Base-by-base conservation (phyloP, 176 grass and related monocot genomes). In the Carex cristatella region DNA sequence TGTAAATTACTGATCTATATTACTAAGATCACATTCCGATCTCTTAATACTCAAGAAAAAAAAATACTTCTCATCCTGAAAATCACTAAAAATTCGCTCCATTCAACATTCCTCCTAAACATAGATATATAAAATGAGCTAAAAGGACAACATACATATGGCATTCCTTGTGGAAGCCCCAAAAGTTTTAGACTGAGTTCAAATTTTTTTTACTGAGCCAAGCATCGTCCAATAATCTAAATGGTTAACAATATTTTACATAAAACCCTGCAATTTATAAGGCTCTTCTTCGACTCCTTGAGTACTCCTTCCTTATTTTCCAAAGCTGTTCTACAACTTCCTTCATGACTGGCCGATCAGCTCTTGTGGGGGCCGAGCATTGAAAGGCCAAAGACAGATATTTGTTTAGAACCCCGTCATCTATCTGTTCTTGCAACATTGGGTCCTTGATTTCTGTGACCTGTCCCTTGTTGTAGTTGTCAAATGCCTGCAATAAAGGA, bases 261-360 rank as follows among this genome's bases (percentile, higher is more conserved):
- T 69, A 69, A 28, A 82, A 38, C 18, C 79, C 49, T 58, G 2
- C 49, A 82, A 82, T 7, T 46, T 58, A 79, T 82, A 8, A 63
- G n/a, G 30, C 38, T 86, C 85, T 69, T 81, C 81, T 87, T 46
- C 4, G 75, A 40, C 51, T 59, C 65, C 14, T 88, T 63, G 68
- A 40, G 51, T 92, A 91, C 7, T 81, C 86, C 74, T 87, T 87
- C 65, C 93, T 88, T 58, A 92, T 88, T 66, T 86, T 81, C 93
- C 93, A 94, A 11, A 94, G 90, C 74, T 86, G 81, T 79, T 88
- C 88, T 46, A 74, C 90, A 15, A 89, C 93, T 79, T 86, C 86
- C 30, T 88, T 88, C 82, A 94, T 94, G 49, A 67, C 60, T 7
- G 93, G 93, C 37, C 93, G 86, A 70, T 92, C 93, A 27, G 31